Base-by-base conservation (phyloP, 345 rosid species). In the Anastatica hierochuntica region DNA sequence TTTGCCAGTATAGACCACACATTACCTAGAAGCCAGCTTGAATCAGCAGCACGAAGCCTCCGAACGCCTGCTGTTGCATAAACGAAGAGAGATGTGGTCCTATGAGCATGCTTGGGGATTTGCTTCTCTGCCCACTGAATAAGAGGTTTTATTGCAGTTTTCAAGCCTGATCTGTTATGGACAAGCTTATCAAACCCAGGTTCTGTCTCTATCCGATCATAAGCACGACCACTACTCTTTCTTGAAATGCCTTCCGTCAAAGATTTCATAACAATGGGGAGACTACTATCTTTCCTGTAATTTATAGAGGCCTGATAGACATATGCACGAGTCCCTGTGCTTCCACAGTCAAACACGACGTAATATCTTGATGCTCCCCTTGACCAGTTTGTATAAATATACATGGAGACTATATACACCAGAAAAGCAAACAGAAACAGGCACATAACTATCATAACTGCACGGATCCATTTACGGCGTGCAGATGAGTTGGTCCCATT, bases 1-100 rank as follows among this genome's bases (percentile, higher is more conserved):
- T 66, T 70, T 64, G 81, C 87, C 34, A 92, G 60, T 72, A 88
- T 79, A 59, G 80, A 78, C 95, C 90, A 83, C 48, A 90, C 77
- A 62, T 75, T 83, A 58, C 90, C 86, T 19, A 92, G 78, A 72
- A 92, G 74, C 98, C 96, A 88, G 65, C 71, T 88, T 57, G 97
- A 92, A 66, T 92, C 98, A 17, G 80, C 12, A 49, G 30, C 26
- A 2, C 84, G 97, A 23, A 92, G 78, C 71, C 95, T 83, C 34
- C 98, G 83, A 48, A 92, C 95, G 8, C 98, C 98, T 9, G 97
- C 98, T 21, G 98, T 92, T 44, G 97, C 94, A 57, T 81, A 88
- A n/a, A 92, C 79, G 49, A 84, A 92, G 62, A 92, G 79, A 48
- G 86, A 83, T 24, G 98, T 92, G 37, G 76, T 64, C 70, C 77